A percentile compares a stretch with the other conserved stretches of the same genome.
Evolutionary conservation across 768 basidiomycete species (phyloP).

Genomic region (Asterophora lycoperdoides): DNA sequence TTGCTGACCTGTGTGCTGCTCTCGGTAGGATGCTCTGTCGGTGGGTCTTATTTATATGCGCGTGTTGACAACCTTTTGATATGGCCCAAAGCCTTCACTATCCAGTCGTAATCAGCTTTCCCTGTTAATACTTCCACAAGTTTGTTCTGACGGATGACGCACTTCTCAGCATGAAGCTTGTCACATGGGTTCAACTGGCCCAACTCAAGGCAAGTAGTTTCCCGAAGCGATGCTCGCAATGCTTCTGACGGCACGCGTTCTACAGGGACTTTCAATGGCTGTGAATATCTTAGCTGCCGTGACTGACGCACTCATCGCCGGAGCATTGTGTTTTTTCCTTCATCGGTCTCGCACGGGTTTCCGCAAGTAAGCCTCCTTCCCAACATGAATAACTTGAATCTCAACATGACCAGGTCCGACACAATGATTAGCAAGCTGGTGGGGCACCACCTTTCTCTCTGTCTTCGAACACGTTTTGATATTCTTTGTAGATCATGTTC

Average conservation of each 20-base stretch:
- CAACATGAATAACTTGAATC: constrained; percentile 5
- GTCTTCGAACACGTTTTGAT: not conserved
- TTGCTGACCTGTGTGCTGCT: constrained; percentile 1
- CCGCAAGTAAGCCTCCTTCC: constrained; percentile 34
- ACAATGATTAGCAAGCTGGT: constrained; percentile 41
- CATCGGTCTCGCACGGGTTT: constrained; percentile 50
- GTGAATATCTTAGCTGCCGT: constrained; percentile 51
- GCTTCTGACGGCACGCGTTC: not conserved
- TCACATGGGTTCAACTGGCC: constrained; percentile 40
- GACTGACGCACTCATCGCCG: constrained; percentile 47
- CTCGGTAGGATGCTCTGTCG: constrained; percentile 35
- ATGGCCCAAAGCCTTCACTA: constrained; percentile 35
- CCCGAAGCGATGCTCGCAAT: not conserved
- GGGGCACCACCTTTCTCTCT: not conserved
- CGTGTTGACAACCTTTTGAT: not conserved
- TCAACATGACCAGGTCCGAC: constrained; percentile 31
- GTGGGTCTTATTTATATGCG: constrained; percentile 24
- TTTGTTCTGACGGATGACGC: constrained; percentile 2
- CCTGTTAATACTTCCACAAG: not conserved
- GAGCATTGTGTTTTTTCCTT: constrained; percentile 45
- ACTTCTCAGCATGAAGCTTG: constrained; percentile 34
- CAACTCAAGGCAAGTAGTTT: constrained; percentile 37
- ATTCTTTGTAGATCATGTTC: constrained; percentile 31
- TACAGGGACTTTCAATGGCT: constrained; percentile 50
- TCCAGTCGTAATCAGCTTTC: constrained; percentile 33